phyloP scores from a whole-genome alignment of 495 filamentous ascomycete genomes.

The Ramalina peruviana region DNA sequence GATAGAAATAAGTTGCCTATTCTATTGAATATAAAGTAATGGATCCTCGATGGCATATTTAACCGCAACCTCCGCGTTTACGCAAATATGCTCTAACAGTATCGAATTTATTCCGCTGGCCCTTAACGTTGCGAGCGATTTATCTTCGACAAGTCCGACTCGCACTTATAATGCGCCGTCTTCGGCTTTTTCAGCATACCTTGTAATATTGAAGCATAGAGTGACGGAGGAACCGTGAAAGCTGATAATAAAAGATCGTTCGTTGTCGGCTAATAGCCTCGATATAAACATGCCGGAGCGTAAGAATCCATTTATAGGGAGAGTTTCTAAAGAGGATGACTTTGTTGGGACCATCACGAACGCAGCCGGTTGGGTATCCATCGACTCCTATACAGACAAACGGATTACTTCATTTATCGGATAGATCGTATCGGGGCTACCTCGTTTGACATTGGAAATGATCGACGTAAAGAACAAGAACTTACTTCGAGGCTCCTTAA shows the following conservation, averaged over 20 bases:
- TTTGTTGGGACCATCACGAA: not conserved
- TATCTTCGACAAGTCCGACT: not conserved
- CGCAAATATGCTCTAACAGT: not conserved
- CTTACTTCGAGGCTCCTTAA: not conserved
- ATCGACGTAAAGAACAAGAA: not conserved
- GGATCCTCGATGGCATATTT: not conserved
- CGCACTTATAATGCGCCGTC: not conserved
- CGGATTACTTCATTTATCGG: not conserved
- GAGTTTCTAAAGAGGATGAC: not conserved
- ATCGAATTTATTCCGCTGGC: not conserved
- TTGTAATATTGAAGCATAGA: not conserved
- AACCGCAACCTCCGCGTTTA: not conserved
- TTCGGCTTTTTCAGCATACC: not conserved
- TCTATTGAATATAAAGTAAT: not conserved
- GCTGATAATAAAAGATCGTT: not conserved
- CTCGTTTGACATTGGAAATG: not conserved
- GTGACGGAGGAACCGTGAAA: not conserved
- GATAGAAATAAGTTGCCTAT: not conserved
- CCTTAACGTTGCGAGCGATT: not conserved
- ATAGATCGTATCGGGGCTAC: no score
- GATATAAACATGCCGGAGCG: not conserved
- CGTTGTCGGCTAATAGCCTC: not conserved
- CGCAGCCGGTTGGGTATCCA: not conserved
- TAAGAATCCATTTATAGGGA: not conserved
- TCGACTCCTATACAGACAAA: not conserved